Base-by-base conservation (phyloP, 345 rosid genomes). In the Eucalyptus erythrocorys region DNA sequence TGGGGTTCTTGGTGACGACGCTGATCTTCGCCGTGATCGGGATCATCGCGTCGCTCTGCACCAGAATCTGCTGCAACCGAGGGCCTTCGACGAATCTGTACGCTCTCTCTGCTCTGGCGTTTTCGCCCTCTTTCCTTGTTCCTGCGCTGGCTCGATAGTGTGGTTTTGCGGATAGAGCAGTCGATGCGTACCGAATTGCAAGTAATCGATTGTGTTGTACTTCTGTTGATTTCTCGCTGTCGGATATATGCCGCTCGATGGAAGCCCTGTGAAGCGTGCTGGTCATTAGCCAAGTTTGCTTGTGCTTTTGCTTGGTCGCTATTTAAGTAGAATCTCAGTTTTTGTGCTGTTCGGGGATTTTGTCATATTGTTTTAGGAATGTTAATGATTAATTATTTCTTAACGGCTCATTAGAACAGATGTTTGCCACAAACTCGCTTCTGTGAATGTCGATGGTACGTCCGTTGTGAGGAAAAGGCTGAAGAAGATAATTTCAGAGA, bases 71-170 rank as follows among this genome's bases (percentile, higher is more conserved):
- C 94, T 98, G 95, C 95, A 95, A 94, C 91, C 92, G 93, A 90
- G 99, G 99, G 43, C 98, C 99, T 66, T 94, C 99, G 87, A 88
- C 99, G 19, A 98, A 97, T 92, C 92, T 97, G 99, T 98, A 94
- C 66, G 99, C 84, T 76, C 85, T 86, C 42, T 87, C 42, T 66
- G 15, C 59, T 42, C 45, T 81, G 43, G 40, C 50, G 19, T 48
- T 88, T 48, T 49, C 30, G 68, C 50, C 27, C 21, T 14, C 57
- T 85, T 76, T 59, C 85, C 49, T 45, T 43, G 45, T 49, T 45
- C 82, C 27, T 21, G 82, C 27, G 6, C 82, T 37, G 82, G 8
- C 10, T 76, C 47, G 27, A 6, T 37, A 19, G 82, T 37, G 82
- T 76, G 82, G 45, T 37, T 37, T 37, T 76, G 27, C 45, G 4